phyloP scores from a whole-genome alignment of 352 stramenopile species.

The Phytopythium delawarense region DNA sequence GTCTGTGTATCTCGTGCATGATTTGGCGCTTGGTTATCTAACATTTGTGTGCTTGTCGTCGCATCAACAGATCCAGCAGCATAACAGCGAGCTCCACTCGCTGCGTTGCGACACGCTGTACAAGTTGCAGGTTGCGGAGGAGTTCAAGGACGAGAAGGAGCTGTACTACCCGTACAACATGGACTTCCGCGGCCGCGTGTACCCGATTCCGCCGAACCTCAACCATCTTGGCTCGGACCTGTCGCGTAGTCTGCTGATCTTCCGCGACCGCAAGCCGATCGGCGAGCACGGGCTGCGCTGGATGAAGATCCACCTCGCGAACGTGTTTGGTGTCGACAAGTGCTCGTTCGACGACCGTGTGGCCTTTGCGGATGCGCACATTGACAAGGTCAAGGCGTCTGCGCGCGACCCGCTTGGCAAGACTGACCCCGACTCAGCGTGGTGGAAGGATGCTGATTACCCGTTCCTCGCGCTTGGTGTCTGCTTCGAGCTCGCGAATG shows the following conservation, averaged over 20 bases:
- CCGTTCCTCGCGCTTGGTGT: constrained; percentile 97
- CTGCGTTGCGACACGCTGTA: constrained; percentile 94
- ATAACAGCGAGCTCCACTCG: constrained; percentile 90
- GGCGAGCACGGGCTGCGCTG: constrained; percentile 94
- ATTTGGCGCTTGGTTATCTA: neutral
- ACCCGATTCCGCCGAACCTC: constrained; percentile 98
- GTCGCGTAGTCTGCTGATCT: constrained; percentile 95
- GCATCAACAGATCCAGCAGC: constrained; percentile 59
- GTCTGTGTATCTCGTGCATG: neutral
- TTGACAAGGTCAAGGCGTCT: constrained; percentile 92
- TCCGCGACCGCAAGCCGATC: constrained; percentile 94
- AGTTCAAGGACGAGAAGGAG: constrained; percentile 95
- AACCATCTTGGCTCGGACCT: constrained; percentile 99
- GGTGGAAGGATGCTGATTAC: constrained; percentile 97
- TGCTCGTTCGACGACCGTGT: constrained; percentile 97
- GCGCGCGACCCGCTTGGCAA: constrained; percentile 89
- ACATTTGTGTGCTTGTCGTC: constrained; percentile 3
- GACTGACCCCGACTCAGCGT: constrained; percentile 44
- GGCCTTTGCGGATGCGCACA: constrained; percentile 92
- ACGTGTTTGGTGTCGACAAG: constrained; percentile 87
- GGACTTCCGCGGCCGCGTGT: constrained; percentile 98
- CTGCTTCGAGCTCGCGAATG: constrained; percentile 95
- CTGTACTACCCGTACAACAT: constrained; percentile 99
- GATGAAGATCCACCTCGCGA: constrained; percentile 98
- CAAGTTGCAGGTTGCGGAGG: constrained; percentile 95